Percentiles rank a stretch among this genome's conserved stretches.
Evolutionary conservation across 345 rosid genomes (phyloP).

Genomic region (Corchorus capsularis): DNA sequence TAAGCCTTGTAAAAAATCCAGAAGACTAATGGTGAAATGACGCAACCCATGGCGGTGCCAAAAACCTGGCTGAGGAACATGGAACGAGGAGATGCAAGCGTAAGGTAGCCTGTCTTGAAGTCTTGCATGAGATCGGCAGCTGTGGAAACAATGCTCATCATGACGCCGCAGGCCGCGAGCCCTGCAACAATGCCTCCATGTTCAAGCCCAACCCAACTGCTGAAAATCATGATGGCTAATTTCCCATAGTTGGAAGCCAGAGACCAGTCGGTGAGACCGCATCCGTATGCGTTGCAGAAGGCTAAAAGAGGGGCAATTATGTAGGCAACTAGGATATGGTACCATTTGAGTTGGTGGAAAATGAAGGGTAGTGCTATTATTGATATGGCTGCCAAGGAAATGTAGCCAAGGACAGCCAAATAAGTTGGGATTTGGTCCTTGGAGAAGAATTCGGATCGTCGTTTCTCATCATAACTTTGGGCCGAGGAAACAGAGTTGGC

Average conservation of each 20-base stretch:
- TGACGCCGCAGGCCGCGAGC: slow-evolving; percentile 81
- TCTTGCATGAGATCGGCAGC: slow-evolving; percentile 93
- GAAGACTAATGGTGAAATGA: slow-evolving; percentile 67
- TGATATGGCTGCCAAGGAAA: slow-evolving; percentile 50
- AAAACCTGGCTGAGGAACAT: slow-evolving; percentile 83
- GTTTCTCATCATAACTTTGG: slow-evolving; percentile 41
- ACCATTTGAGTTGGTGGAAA: slow-evolving; percentile 74
- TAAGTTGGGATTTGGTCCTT: slow-evolving; percentile 71
- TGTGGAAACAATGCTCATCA: slow-evolving; percentile 96
- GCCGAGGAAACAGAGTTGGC: not conserved
- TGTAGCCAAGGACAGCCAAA: slow-evolving; percentile 61
- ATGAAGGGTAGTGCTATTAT: slow-evolving; percentile 59
- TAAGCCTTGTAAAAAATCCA: slow-evolving; percentile 87
- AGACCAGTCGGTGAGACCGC: slow-evolving; percentile 90
- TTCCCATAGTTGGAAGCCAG: slow-evolving; percentile 90
- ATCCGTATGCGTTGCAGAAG: slow-evolving; percentile 90
- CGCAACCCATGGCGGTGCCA: slow-evolving; percentile 78
- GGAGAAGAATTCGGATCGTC: slow-evolving; percentile 58
- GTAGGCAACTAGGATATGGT: slow-evolving; percentile 71
- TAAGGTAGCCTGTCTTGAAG: slow-evolving; percentile 90
- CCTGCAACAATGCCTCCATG: slow-evolving; percentile 81
- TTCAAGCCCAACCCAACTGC: slow-evolving; percentile 71
- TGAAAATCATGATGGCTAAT: slow-evolving; percentile 70
- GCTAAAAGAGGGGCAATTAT: slow-evolving; percentile 73
- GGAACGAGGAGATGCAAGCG: slow-evolving; percentile 82